Base-by-base conservation (phyloP, 23 red algal genomes). In the Pyropia haitanensis region DNA sequence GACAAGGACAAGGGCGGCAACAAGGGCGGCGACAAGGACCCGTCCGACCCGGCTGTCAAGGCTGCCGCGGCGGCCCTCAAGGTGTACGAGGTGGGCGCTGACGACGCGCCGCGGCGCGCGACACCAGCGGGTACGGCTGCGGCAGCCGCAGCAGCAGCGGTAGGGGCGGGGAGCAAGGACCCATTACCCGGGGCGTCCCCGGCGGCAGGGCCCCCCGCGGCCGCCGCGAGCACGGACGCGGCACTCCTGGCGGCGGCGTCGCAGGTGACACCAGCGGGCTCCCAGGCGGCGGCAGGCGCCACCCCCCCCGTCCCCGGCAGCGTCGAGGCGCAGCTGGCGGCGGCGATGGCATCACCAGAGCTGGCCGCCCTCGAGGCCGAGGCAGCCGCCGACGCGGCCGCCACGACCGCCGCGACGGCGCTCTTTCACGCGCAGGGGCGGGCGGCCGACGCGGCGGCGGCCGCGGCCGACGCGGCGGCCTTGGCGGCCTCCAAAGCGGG, bases 11-110 rank as follows among this genome's bases (percentile, higher is more conserved):
- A 53, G 39, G 54, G 18, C 12, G 58, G 22, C 20, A 46, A 55
- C 15, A 56, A 80, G 75, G 51, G 72, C 32, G 64, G 58, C 77
- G 71, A 61, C 32, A 46, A 53, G 60, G 60, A 46, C 39, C 7
- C 60, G 60, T 3, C 60, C 5, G 30, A 28, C 25, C 12, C 25
- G 9, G 55, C 21, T 4, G 15, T 6, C 25, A 58, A 58, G 55
- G 19, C 21, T 58, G 55, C 21, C 19, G 55, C 19, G 21, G 55
- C 21, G 21, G 19, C 55, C 25, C 21, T 21, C 25, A 21, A 21
- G 25, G 19, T 28, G 60, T 24, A 70, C 17, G 49, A 67, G 15
- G 63, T 68, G 16, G 51, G 55, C 33, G 69, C 58, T 14, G 60
- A 34, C 29, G 64, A 16, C 1, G 50, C 49, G 28, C 51, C 51